Evolutionary conservation across 1,139 yeast species (phyloP).

Genomic region (Eremothecium sinecaudum): DNA sequence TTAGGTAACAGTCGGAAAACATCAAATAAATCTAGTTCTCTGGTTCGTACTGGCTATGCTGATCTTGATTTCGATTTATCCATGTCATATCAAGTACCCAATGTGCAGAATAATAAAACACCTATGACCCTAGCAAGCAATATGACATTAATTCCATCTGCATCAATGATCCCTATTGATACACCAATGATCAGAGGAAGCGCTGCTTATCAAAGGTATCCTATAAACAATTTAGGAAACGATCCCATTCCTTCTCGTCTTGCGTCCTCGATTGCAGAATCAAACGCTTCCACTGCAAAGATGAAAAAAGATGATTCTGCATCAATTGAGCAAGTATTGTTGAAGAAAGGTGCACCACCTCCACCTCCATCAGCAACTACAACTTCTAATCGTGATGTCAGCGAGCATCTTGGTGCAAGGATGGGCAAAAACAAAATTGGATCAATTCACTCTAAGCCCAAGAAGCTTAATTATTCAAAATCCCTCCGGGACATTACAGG

Average conservation of each 20-base stretch:
- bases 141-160: constrained; percentile 1
- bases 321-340: neutral
- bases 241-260: neutral
- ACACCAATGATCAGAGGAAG: too few relatives aligned
- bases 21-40: too few relatives aligned
- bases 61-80: neutral
- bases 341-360: constrained; percentile 5
- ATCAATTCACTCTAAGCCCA: neutral
- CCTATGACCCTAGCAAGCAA: neutral
- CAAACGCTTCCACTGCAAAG: too few relatives aligned
- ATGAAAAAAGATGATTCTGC: too few relatives aligned
- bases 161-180: neutral
- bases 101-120: neutral
- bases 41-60: too few relatives aligned
- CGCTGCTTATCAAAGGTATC: too few relatives aligned
- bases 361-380: constrained; percentile 3
- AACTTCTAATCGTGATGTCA: neutral
- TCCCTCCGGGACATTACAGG: constrained; percentile 4
- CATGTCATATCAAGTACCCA: neutral
- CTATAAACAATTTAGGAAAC: too few relatives aligned
- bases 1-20: too few relatives aligned
- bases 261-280: neutral
- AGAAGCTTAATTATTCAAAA: neutral
- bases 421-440: neutral
- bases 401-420: neutral